Conservation (phyloP, 2,329 filamentous ascomycete genomes). For the Neofusicoccum parvum region DNA sequence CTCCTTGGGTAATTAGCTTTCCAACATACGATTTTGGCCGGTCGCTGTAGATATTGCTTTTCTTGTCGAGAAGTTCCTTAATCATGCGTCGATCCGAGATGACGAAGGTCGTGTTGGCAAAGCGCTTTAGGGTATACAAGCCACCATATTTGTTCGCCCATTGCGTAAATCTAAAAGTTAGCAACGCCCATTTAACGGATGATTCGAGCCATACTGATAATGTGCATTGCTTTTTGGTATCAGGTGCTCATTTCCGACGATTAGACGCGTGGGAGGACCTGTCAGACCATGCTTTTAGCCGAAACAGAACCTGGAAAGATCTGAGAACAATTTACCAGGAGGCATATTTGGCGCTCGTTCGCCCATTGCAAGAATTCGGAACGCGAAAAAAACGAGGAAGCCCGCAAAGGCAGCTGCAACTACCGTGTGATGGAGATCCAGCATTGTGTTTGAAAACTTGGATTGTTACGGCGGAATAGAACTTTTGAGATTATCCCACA, state of each 20-base stretch:
- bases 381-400: no score
- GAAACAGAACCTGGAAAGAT: no score
- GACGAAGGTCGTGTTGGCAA: background rate
- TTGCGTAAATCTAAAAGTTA: background rate
- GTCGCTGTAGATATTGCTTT: constrained; percentile 36
- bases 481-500: no score
- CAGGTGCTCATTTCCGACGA: constrained; percentile 21
- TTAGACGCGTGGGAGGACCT: constrained; percentile 20
- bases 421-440: no score
- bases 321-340: no score
- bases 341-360: no score
- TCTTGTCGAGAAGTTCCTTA: constrained; percentile 43
- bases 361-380: no score
- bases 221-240: constrained; percentile 18
- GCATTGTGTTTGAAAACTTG: no score
- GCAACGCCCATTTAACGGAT: no score
- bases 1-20: background rate
- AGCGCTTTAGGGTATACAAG: background rate
- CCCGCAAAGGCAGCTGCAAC: no score
- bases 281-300: no score
- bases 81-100: constrained; percentile 22
- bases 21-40: background rate
- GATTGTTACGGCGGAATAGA: no score
- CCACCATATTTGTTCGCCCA: background rate
- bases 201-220: background rate